phyloP scores from a whole-genome alignment of 2,329 filamentous ascomycete species.

The Calcarisporium arbuscula region DNA sequence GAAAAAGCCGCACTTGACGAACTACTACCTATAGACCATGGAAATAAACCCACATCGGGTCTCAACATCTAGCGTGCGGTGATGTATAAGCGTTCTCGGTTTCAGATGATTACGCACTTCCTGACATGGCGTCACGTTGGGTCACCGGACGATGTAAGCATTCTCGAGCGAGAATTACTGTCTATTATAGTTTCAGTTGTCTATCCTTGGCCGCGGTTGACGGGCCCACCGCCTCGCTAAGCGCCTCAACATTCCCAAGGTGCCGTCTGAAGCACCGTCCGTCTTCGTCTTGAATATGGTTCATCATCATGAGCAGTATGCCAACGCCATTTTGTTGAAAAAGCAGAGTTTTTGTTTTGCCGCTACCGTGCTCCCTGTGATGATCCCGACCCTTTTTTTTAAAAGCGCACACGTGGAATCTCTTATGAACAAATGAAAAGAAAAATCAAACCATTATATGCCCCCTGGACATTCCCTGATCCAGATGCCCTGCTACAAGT shows the following conservation, averaged over 20 bases:
- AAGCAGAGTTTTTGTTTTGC: slow-evolving; percentile 31
- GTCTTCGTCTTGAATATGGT: slow-evolving; percentile 19
- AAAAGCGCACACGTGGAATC: too few relatives aligned
- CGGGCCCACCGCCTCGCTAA: slow-evolving; percentile 23
- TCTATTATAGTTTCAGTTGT: slow-evolving; percentile 18
- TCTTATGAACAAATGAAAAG: slow-evolving; percentile 18
- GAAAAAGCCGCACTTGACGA: too few relatives aligned
- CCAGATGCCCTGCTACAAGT: slow-evolving; percentile 34
- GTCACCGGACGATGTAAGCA: too few relatives aligned
- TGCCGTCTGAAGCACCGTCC: neutral
- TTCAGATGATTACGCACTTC: too few relatives aligned
- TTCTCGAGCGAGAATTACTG: slow-evolving; percentile 11
- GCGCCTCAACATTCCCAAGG: slow-evolving; percentile 5
- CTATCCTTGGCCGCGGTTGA: slow-evolving; percentile 36
- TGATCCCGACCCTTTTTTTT: slow-evolving; percentile 15
- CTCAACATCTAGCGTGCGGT: too few relatives aligned
- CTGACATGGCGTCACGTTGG: too few relatives aligned
- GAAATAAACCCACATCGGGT: too few relatives aligned
- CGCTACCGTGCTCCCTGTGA: slow-evolving; percentile 22
- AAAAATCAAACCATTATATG: slow-evolving; percentile 18
- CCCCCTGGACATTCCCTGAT: slow-evolving; percentile 21
- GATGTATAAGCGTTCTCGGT: too few relatives aligned
- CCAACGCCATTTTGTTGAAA: slow-evolving; percentile 35
- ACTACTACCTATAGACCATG: too few relatives aligned
- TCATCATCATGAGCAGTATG: slow-evolving; percentile 31